A percentile compares a stretch with the other conserved stretches of the same genome.
Conservation (phyloP, 225 moss, liverwort and hornwort genomes). For the Bryum argenteum region DNA sequence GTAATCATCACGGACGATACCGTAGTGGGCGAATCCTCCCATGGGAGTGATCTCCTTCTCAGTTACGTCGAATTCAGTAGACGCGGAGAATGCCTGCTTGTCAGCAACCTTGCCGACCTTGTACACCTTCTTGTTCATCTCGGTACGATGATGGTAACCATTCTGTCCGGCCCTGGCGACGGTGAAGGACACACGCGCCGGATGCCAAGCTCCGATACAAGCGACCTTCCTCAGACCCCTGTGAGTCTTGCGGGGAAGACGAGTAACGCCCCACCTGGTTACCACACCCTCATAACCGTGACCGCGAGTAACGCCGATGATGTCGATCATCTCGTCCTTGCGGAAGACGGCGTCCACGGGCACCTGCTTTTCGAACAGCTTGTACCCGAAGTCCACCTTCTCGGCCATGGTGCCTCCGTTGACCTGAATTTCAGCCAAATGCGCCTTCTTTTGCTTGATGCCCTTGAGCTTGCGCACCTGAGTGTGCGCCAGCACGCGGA, state of each 20-base stretch:
- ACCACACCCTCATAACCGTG: slow-evolving; percentile 39
- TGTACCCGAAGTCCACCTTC: neutral
- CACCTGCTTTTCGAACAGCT: no score
- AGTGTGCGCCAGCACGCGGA: slow-evolving; percentile 63
- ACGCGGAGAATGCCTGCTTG: slow-evolving; percentile 57
- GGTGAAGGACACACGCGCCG: slow-evolving; percentile 74
- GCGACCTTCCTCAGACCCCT: slow-evolving; percentile 64
- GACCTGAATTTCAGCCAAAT: slow-evolving; percentile 56
- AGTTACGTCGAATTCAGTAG: slow-evolving; percentile 1
- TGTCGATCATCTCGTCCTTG: no score
- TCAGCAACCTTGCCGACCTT: slow-evolving; percentile 32
- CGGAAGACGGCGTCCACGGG: slow-evolving; percentile 48
- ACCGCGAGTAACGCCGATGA: no score
- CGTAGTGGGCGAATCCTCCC: slow-evolving; percentile 79
- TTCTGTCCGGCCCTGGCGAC: slow-evolving; percentile 79
- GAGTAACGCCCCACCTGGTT: slow-evolving; percentile 71
- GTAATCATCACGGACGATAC: slow-evolving; percentile 70
- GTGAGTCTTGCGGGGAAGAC: slow-evolving; percentile 73
- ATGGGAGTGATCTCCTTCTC: slow-evolving; percentile 77
- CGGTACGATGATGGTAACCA: no score
- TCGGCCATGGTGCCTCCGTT: slow-evolving; percentile 52
- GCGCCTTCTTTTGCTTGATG: slow-evolving; percentile 28
- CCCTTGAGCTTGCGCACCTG: slow-evolving; percentile 62
- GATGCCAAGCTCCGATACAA: slow-evolving; percentile 54
- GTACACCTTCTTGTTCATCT: no score